Evolutionary conservation across 148 eudicot genomes (phyloP), one percentile per base, ranked within the genome.

Genomic region (Polygonum aviculare): DNA sequence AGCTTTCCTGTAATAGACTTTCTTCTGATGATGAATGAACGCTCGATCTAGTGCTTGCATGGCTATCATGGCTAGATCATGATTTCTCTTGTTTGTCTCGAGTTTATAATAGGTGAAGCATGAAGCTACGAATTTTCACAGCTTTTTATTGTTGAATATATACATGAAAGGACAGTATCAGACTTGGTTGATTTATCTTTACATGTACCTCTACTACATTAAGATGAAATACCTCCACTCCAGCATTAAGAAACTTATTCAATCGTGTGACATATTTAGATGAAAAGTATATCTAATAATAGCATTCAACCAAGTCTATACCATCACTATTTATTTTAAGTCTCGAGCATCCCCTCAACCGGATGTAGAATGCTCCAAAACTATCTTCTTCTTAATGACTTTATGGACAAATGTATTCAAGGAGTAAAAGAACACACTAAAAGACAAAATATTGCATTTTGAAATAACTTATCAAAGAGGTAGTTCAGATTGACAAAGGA

Each of bases 321-420:
- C 99, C 99, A 83, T 95, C 93, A 36, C 89, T 0, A 26, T 26
- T 26, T 87, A 75, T 95, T 95, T 79, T 88, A 97, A 12, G 90
- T 83, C 84, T 96, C 93, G 71, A 96, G 91, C 91, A 85, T 96
- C 65, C 99, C 99, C 51, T 93, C 98, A 79, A 96, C 99, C 77
- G 93, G n/a, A n/a, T n/a, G n/a, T n/a, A n/a, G n/a, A 82, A 90
- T 96, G 99, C 84, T 96, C 99, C 79, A 93, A 84, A 72, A 96
- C 91, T 98, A 93, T 96, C 85, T 96, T 96, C 82, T 90, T 93
- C 87, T 93, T 96, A 11, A 98, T 93, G 91, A 96, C n/a, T n/a
- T n/a, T n/a, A n/a, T n/a, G n/a, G n/a, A n/a, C n/a, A n/a, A n/a
- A n/a, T n/a, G n/a, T n/a, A n/a, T n/a, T n/a, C n/a, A n/a, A n/a